phyloP scores from a whole-genome alignment of 371 early-diverging fungal species.

The Neoconidiobolus thromboides region DNA sequence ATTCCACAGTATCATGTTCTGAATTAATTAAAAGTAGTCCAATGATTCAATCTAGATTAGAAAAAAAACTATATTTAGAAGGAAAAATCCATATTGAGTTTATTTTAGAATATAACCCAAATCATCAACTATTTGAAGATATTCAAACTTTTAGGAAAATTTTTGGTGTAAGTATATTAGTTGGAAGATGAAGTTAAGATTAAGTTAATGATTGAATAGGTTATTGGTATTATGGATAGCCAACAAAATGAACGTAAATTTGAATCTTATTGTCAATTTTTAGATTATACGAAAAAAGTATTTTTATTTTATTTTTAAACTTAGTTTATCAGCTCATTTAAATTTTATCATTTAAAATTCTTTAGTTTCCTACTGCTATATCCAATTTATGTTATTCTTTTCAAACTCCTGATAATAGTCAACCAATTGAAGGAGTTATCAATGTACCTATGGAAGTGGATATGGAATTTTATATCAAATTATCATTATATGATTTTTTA shows the following conservation, averaged over 20 bases:
- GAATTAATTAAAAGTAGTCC: neutral
- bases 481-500: neutral
- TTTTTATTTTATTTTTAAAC: neutral
- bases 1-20: neutral
- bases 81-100: constrained; percentile 1
- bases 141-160: neutral
- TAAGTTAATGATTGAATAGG: neutral
- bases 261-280: neutral
- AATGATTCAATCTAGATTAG: neutral
- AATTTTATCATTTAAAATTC: too few species aligned
- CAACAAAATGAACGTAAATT: neutral
- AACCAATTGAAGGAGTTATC: neutral
- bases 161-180: neutral
- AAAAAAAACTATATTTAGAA: neutral
- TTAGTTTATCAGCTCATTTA: neutral
- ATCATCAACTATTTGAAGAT: neutral
- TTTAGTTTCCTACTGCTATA: neutral
- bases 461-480: neutral
- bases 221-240: constrained; percentile 1
- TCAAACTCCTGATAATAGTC: neutral
- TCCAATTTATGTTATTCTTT: neutral
- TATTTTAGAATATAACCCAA: neutral
- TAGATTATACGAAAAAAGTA: neutral
- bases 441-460: neutral
- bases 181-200: neutral